phyloP scores from a whole-genome alignment of 306 rosid genomes.

The Lathyrus oleraceus region DNA sequence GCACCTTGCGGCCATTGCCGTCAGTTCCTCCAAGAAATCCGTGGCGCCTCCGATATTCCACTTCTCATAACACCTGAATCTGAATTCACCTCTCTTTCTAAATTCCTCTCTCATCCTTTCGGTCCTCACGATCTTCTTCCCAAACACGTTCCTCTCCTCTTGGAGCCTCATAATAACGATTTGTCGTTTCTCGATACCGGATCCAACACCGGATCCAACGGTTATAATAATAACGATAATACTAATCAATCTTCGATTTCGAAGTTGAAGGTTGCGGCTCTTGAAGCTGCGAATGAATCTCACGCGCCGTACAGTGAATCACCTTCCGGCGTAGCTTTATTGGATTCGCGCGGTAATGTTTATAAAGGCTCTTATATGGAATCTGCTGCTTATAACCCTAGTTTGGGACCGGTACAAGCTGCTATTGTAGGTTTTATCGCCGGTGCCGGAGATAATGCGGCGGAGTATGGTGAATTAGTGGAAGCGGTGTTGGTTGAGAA shows the following conservation, averaged over 20 bases:
- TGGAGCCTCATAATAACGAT: conserved; percentile 56
- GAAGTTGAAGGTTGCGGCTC: conserved; percentile 46
- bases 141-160: conserved; percentile 54
- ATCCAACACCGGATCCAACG: neutral
- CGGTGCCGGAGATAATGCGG: conserved; percentile 39
- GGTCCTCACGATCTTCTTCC: conserved; percentile 81
- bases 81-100: conserved; percentile 50
- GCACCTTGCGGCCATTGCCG: conserved; percentile 99
- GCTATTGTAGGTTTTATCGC: conserved; percentile 66
- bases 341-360: conserved; percentile 54
- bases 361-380: conserved; percentile 72
- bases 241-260: neutral
- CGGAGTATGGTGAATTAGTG: conserved; percentile 50
- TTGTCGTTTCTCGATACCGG: conserved; percentile 30
- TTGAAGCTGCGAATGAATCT: conserved; percentile 73
- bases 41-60: conserved; percentile 55
- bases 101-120: conserved; percentile 67
- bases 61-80: conserved; percentile 54
- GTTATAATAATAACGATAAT: neutral
- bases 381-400: conserved; percentile 92
- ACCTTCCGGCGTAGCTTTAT: conserved; percentile 78
- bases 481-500: conserved; percentile 78
- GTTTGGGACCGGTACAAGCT: conserved; percentile 79
- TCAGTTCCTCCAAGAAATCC: conserved; percentile 83
- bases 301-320: conserved; percentile 86